These are phyloP conservation scores for Pugionium cornutum DNA, from an alignment of 345 rosid genomes.

Conservation along the genomic window DNA sequence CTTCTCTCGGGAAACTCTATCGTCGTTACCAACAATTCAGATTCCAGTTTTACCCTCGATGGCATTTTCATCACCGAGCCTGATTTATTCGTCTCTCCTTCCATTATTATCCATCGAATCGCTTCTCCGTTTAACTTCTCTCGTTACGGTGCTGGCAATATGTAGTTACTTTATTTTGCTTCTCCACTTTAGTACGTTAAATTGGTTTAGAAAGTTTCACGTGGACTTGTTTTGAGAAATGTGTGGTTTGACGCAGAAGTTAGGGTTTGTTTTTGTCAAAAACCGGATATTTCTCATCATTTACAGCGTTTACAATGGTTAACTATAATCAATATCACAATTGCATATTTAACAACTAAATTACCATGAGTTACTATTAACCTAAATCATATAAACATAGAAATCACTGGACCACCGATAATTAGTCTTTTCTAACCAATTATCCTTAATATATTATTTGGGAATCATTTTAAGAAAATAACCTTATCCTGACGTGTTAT, in stretches of 20 bases:
- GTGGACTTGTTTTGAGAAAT: background rate
- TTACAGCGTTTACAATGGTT: too few species aligned
- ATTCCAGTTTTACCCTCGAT: conserved; percentile 21
- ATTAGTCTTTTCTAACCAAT: too few species aligned
- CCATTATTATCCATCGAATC: conserved; percentile 30
- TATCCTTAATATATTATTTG: too few species aligned
- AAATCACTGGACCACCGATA: too few species aligned
- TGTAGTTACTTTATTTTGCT: background rate
- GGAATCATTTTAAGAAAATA: too few species aligned
- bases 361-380: too few species aligned
- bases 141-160: conserved; percentile 20
- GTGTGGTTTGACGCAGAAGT: background rate
- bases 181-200: background rate
- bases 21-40: conserved; percentile 28
- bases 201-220: background rate
- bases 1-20: conserved; percentile 32
- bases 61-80: conserved; percentile 34
- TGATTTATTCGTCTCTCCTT: conserved; percentile 33
- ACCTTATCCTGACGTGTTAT: too few species aligned
- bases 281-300: background rate
- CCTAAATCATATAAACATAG: too few species aligned
- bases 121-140: conserved; percentile 37
- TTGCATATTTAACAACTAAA: too few species aligned
- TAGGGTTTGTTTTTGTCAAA: background rate
- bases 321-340: too few species aligned